Percentiles rank a stretch among this genome's conserved stretches.
These are phyloP conservation scores for Chrysophaeum taylorii DNA, from an alignment of 352 stramenopile species.

Conservation along the genomic window DNA sequence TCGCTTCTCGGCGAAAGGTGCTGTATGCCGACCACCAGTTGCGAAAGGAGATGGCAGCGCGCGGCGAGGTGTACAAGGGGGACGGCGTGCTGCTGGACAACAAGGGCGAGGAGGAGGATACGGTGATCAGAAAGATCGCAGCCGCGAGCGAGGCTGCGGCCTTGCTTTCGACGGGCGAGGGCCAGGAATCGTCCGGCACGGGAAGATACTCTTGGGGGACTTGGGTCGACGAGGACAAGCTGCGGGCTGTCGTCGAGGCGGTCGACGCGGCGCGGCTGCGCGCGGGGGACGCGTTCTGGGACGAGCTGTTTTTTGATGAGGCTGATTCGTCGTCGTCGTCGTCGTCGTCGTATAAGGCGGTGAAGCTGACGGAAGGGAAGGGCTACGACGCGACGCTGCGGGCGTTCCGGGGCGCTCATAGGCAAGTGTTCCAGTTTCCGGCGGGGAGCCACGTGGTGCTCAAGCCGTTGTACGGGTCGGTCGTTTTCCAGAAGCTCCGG, in stretches of 20 bases:
- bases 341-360: constrained; percentile 7
- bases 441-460: background rate
- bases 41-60: no score
- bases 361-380: constrained; percentile 17
- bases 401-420: constrained; percentile 30
- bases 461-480: background rate
- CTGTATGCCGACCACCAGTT: no score
- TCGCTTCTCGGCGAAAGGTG: no score
- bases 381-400: constrained; percentile 20
- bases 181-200: background rate
- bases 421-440: constrained; percentile 22
- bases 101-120: background rate
- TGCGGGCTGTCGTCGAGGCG: constrained; percentile 34
- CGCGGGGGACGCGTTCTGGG: constrained; percentile 20
- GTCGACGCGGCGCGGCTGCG: constrained; percentile 31
- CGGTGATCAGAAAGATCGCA: background rate
- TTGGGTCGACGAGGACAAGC: constrained; percentile 27
- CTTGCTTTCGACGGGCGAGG: constrained; percentile 4
- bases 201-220: constrained; percentile 6
- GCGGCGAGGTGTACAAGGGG: background rate
- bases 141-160: background rate
- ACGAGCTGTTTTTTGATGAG: no score
- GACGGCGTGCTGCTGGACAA: constrained; percentile 6
- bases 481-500: constrained; percentile 3
- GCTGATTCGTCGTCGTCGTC: constrained; percentile 6